phyloP scores from a whole-genome alignment of 2,329 filamentous ascomycete genomes.

The Trichoderma pleuroti region DNA sequence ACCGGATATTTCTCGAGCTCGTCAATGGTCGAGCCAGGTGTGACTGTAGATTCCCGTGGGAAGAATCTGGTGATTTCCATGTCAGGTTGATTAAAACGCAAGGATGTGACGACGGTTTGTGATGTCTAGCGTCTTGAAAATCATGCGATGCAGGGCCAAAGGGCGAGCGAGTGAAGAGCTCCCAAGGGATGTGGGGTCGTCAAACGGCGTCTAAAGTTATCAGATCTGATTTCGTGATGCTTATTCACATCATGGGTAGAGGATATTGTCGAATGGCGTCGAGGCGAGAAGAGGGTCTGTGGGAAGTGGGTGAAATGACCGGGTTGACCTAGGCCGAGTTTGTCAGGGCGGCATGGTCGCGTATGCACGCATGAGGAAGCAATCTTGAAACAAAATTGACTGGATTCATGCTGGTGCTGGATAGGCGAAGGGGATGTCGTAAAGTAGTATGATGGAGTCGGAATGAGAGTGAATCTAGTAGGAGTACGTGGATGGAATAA shows the following conservation, averaged over 20 bases:
- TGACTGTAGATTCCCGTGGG: neutral
- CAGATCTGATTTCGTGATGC: neutral
- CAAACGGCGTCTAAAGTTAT: neutral
- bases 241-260: neutral
- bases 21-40: neutral
- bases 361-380: neutral
- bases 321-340: neutral
- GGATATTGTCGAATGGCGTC: neutral
- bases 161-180: neutral
- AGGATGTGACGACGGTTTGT: neutral
- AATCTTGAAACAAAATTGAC: constrained; percentile 1
- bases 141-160: neutral
- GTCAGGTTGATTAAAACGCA: neutral
- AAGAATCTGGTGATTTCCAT: neutral
- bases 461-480: neutral
- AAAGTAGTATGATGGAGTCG: neutral
- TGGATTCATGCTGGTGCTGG: neutral
- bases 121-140: neutral
- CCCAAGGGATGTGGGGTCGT: neutral
- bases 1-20: constrained; percentile 4
- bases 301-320: neutral
- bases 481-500: neutral
- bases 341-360: neutral
- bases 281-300: neutral
- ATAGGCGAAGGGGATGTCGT: neutral